These are phyloP conservation scores for Xylariaceae sp. DNA, from an alignment of 2,329 filamentous ascomycete genomes.

Conservation along the genomic window DNA sequence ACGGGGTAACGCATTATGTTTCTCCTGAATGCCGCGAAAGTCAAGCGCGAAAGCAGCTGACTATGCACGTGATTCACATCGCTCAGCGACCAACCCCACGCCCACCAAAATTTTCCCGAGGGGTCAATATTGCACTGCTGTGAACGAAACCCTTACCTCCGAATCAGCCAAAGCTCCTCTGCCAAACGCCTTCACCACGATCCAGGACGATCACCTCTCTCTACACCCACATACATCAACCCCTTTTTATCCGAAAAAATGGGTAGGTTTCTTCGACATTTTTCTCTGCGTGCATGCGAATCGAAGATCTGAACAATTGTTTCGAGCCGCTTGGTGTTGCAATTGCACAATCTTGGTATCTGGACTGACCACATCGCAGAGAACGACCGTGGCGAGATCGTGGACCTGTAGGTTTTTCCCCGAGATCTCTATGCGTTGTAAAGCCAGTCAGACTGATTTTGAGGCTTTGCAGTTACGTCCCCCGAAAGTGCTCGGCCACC, in stretches of 20 bases:
- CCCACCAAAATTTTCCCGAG: slow-evolving; percentile 1
- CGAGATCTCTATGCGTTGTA: slow-evolving; percentile 1
- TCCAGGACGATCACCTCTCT: neutral
- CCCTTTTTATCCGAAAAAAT: neutral
- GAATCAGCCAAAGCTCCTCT: no score
- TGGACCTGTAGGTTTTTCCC: slow-evolving; percentile 77
- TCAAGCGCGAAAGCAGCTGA: slow-evolving; percentile 25
- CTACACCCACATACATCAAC: neutral
- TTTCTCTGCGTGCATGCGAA: no score
- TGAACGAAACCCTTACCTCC: neutral
- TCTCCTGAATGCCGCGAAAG: slow-evolving; percentile 20
- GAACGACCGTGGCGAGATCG: slow-evolving; percentile 69
- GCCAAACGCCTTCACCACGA: neutral
- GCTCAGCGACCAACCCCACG: slow-evolving; percentile 2
- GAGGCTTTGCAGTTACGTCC: slow-evolving; percentile 70
- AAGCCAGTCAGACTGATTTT: slow-evolving; percentile 1
- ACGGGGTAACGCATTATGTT: neutral
- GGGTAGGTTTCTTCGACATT: neutral
- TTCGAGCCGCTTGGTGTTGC: no score
- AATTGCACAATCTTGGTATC: neutral
- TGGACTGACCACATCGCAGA: neutral
- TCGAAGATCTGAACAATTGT: no score
- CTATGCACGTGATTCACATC: slow-evolving; percentile 19
- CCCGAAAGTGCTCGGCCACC: slow-evolving; percentile 88
- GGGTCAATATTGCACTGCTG: neutral